Conservation (phyloP, 2,329 filamentous ascomycete genomes). For the Cercospora sesami region DNA sequence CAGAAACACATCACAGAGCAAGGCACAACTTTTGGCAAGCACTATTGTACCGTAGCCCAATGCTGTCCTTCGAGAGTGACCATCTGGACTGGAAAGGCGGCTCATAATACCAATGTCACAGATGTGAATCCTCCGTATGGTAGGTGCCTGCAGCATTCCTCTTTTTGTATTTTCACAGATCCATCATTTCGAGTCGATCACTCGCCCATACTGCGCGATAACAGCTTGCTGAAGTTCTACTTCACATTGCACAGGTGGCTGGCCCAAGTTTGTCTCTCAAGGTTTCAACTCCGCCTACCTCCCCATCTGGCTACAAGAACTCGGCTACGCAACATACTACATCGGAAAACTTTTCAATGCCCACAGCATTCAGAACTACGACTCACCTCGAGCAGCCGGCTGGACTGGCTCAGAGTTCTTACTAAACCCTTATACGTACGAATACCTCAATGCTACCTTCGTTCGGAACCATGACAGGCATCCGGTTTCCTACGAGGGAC, state of each 20-base stretch:
- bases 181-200: not conserved
- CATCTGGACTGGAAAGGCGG: slow-evolving; percentile 64
- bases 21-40: slow-evolving; percentile 61
- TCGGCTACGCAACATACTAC: slow-evolving; percentile 71
- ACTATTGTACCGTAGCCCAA: slow-evolving; percentile 66
- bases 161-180: not conserved
- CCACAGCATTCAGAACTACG: slow-evolving; percentile 62
- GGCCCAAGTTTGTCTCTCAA: slow-evolving; percentile 64
- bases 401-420: slow-evolving; percentile 56
- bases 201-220: not conserved
- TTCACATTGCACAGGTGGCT: slow-evolving; percentile 49
- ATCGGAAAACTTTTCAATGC: slow-evolving; percentile 72
- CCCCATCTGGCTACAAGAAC: slow-evolving; percentile 68
- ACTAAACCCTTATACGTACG: slow-evolving; percentile 64
- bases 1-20: slow-evolving; percentile 58
- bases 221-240: not conserved
- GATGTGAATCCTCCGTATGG: slow-evolving; percentile 57
- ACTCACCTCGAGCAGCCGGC: slow-evolving; percentile 57
- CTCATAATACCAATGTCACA: slow-evolving; percentile 72
- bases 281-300: slow-evolving; percentile 68
- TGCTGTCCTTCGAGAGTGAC: slow-evolving; percentile 69
- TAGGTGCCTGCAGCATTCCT: slow-evolving; percentile 31
- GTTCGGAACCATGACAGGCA: slow-evolving; percentile 57
- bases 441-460: slow-evolving; percentile 66
- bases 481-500: slow-evolving; percentile 57